Percentiles rank a stretch among this genome's conserved stretches.
Conservation (phyloP, 2,329 filamentous ascomycete species). For the Penicillium janthinellum region DNA sequence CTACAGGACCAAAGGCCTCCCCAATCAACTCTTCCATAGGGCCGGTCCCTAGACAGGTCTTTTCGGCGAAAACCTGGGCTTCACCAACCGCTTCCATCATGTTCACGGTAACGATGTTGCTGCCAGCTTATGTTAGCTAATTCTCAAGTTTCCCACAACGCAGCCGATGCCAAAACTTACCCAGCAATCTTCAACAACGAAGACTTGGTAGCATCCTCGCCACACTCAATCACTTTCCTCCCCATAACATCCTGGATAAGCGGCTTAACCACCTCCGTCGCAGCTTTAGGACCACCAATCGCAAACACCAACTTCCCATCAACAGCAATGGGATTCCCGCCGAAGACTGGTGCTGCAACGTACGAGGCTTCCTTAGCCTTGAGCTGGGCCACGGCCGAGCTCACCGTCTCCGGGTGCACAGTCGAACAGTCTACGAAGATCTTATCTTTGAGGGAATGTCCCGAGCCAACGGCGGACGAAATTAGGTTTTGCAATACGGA, state of each 20-base stretch:
- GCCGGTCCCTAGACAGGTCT: slow-evolving; percentile 46
- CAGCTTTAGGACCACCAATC: slow-evolving; percentile 41
- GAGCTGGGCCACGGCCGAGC: slow-evolving; percentile 36
- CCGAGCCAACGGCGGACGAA: slow-evolving; percentile 28
- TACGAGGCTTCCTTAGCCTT: slow-evolving; percentile 40
- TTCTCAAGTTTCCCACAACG: too few relatives aligned
- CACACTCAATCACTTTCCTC: slow-evolving; percentile 45
- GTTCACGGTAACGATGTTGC: slow-evolving; percentile 47
- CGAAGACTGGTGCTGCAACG: slow-evolving; percentile 48
- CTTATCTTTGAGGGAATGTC: slow-evolving; percentile 62
- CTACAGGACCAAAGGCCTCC: slow-evolving; percentile 47
- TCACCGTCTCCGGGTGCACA: slow-evolving; percentile 72
- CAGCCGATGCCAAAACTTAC: slow-evolving; percentile 21
- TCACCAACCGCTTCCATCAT: slow-evolving; percentile 52
- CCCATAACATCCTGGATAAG: slow-evolving; percentile 50
- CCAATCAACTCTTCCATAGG: slow-evolving; percentile 48
- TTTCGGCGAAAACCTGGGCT: slow-evolving; percentile 51
- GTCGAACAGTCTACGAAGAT: slow-evolving; percentile 86
- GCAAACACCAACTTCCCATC: slow-evolving; percentile 51
- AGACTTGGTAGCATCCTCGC: slow-evolving; percentile 47
- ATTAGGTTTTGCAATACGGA: slow-evolving; percentile 38
- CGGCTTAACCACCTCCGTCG: slow-evolving; percentile 40
- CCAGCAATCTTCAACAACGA: slow-evolving; percentile 50
- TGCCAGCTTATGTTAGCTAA: slow-evolving; percentile 7
- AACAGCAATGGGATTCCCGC: slow-evolving; percentile 47